Evolutionary conservation across 441 rosid genomes (phyloP).

Genomic region (Cnidoscolus chayamansa): DNA sequence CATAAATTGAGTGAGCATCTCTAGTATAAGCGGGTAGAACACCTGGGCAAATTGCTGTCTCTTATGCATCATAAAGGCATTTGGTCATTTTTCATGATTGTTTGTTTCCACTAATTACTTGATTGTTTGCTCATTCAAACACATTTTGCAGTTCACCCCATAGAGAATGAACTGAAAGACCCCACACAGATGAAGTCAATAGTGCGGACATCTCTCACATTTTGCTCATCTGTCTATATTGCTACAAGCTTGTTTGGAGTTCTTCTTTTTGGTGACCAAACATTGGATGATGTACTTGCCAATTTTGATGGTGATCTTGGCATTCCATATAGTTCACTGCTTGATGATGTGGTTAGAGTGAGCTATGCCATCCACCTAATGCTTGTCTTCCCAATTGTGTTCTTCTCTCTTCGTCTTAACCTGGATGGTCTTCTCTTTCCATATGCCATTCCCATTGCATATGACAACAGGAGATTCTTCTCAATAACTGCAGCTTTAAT

Average conservation of each 20-base stretch:
- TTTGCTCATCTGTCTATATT: constrained; percentile 53
- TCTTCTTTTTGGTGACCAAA: constrained; percentile 61
- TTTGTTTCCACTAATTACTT: constrained; percentile 17
- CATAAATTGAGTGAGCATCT: background rate
- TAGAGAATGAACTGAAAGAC: constrained; percentile 60
- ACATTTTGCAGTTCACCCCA: constrained; percentile 56
- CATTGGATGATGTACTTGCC: constrained; percentile 60
- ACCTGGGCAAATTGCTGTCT: background rate
- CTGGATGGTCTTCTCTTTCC: constrained; percentile 62
- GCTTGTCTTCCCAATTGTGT: constrained; percentile 66
- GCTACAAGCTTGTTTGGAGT: constrained; percentile 67
- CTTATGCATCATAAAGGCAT: background rate
- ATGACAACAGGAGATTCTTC: constrained; percentile 52
- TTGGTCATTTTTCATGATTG: background rate
- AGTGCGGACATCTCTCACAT: constrained; percentile 44
- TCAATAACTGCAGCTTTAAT: constrained; percentile 44
- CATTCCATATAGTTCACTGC: constrained; percentile 50
- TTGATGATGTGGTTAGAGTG: constrained; percentile 54
- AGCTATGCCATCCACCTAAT: constrained; percentile 71
- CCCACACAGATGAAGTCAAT: constrained; percentile 55
- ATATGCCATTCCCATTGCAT: constrained; percentile 44
- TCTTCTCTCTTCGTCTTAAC: constrained; percentile 65
- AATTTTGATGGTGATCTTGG: constrained; percentile 70
- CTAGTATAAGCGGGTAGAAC: background rate
- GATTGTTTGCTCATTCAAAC: constrained; percentile 1